These are phyloP conservation scores for Zea luxurians DNA, from an alignment of 176 grass and related monocot species.

Conservation along the genomic window DNA sequence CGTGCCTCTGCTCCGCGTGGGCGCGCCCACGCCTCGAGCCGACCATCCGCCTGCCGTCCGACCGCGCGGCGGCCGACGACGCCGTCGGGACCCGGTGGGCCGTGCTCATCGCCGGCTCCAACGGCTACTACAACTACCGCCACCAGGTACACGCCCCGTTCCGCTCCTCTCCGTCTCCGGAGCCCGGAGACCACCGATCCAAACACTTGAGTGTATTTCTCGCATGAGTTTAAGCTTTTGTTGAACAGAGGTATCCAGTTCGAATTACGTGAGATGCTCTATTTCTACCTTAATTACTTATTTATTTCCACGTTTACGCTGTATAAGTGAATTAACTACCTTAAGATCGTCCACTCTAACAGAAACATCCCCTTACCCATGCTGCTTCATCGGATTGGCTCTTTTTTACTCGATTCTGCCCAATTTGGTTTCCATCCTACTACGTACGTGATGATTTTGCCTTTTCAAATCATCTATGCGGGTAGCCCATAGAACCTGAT, in stretches of 20 bases:
- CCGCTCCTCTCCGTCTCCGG: neutral
- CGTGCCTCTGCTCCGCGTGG: conserved; percentile 34
- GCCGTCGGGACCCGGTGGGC: conserved; percentile 76
- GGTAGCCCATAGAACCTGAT: neutral
- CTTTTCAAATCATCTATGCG: neutral
- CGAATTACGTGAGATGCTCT: too few relatives aligned
- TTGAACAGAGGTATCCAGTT: too few relatives aligned
- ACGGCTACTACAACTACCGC: conserved; percentile 87
- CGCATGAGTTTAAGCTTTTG: too few relatives aligned
- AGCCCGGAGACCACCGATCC: too few relatives aligned
- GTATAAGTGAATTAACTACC: too few relatives aligned
- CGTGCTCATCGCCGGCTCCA: conserved; percentile 90
- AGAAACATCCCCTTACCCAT: neutral
- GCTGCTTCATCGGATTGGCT: neutral
- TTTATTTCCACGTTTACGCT: too few relatives aligned
- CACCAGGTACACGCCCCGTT: conserved; percentile 59
- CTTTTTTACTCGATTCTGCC: neutral
- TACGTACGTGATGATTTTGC: neutral
- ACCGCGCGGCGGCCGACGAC: conserved; percentile 44
- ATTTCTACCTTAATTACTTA: too few relatives aligned
- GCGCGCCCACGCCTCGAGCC: conserved; percentile 38
- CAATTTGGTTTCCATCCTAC: neutral
- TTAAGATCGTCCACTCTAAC: too few relatives aligned
- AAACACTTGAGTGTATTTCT: too few relatives aligned
- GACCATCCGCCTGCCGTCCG: conserved; percentile 66